Percentiles rank a stretch among this genome's conserved stretches.
phyloP scores from a whole-genome alignment of 2,329 filamentous ascomycete genomes.

The Endoconidiophora laricicola region DNA sequence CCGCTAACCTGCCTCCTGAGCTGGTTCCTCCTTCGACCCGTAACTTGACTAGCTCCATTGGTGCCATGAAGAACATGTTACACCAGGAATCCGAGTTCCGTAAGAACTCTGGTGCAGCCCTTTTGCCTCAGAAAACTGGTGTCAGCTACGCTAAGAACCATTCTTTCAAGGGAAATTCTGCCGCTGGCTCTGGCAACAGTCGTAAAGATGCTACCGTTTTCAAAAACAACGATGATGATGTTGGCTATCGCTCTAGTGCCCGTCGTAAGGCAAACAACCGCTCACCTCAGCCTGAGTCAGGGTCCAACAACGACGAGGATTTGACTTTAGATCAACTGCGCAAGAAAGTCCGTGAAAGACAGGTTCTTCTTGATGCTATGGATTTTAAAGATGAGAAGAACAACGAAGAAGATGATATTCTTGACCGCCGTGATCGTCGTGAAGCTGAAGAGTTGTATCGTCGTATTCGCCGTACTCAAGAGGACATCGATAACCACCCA shows the following conservation, averaged over 20 bases:
- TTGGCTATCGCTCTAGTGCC: conserved; percentile 86
- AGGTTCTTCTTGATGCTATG: conserved; percentile 85
- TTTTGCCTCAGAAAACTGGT: conserved; percentile 91
- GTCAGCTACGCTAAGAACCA: conserved; percentile 95
- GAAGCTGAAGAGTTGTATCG: conserved; percentile 91
- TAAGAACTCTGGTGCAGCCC: conserved; percentile 74
- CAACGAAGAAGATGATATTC: conserved; percentile 75
- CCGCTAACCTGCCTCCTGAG: conserved; percentile 73
- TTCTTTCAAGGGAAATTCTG: conserved; percentile 53
- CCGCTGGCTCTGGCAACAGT: conserved; percentile 35
- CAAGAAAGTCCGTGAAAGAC: conserved; percentile 88
- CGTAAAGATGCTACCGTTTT: conserved; percentile 94
- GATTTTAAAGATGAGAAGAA: conserved; percentile 89
- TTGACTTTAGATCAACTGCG: conserved; percentile 70
- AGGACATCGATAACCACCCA: conserved; percentile 86
- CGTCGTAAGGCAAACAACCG: conserved; percentile 64
- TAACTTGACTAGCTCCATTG: conserved; percentile 84
- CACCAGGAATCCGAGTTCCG: conserved; percentile 77
- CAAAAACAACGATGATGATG: conserved; percentile 86
- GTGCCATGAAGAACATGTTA: conserved; percentile 77
- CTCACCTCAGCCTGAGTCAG: conserved; percentile 60
- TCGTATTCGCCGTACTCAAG: conserved; percentile 77
- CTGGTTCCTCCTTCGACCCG: conserved; percentile 87
- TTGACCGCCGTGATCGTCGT: conserved; percentile 77
- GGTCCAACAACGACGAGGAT: conserved; percentile 52